Evolutionary conservation across 345 rosid genomes (phyloP).

Genomic region (Brassica napus): DNA sequence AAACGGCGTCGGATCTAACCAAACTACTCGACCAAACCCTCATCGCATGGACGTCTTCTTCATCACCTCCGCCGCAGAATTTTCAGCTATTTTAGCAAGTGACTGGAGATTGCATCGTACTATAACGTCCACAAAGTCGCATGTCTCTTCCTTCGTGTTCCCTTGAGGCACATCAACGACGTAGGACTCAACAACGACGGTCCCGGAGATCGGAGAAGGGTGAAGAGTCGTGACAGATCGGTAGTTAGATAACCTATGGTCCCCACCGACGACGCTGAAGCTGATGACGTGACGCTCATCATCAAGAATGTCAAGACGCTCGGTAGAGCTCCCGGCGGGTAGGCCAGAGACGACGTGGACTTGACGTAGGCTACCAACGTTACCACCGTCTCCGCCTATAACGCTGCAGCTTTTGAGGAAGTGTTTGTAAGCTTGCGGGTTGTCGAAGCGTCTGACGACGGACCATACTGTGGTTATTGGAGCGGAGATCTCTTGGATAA

Average conservation of each 20-base stretch:
- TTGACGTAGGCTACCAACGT: slow-evolving; percentile 64
- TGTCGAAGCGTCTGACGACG: slow-evolving; percentile 69
- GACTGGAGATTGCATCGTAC: slow-evolving; percentile 83
- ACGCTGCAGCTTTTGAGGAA: slow-evolving; percentile 68
- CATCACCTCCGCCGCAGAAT: slow-evolving; percentile 36
- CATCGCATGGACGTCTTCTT: slow-evolving; percentile 23
- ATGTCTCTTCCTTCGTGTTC: slow-evolving; percentile 79
- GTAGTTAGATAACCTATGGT: slow-evolving; percentile 63
- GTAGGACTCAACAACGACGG: slow-evolving; percentile 85
- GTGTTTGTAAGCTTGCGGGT: slow-evolving; percentile 76
- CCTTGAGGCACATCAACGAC: slow-evolving; percentile 82
- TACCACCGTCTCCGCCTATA: slow-evolving; percentile 51
- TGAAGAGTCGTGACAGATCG: slow-evolving; percentile 70
- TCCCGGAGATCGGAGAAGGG: slow-evolving; percentile 47
- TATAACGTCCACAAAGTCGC: slow-evolving; percentile 69
- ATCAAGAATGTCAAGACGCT: slow-evolving; percentile 64
- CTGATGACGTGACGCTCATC: slow-evolving; percentile 69
- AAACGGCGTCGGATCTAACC: slow-evolving; percentile 32
- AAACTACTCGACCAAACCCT: background rate
- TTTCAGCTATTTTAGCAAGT: slow-evolving; percentile 67
- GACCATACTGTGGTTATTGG: slow-evolving; percentile 74
- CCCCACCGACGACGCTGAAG: slow-evolving; percentile 68
- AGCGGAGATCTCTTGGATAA: slow-evolving; percentile 59
- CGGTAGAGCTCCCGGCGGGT: slow-evolving; percentile 61
- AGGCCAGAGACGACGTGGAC: slow-evolving; percentile 69